These are phyloP conservation scores for Xylaria sp. DNA, from an alignment of 2,329 filamentous ascomycete species.

Conservation along the genomic window DNA sequence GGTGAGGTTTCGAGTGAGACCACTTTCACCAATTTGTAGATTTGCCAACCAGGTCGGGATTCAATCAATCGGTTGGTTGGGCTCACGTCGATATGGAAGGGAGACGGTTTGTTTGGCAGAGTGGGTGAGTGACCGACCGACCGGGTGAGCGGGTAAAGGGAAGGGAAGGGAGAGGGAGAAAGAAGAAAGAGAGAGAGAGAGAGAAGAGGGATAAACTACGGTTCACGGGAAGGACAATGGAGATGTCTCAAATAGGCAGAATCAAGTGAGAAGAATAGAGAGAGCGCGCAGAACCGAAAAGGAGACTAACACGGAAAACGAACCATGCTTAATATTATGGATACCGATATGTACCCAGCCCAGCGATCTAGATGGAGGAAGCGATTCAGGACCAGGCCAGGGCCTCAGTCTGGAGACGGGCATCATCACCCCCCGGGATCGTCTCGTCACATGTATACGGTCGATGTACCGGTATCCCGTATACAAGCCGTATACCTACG, in stretches of 20 bases:
- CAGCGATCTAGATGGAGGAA: background rate
- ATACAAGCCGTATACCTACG: no score
- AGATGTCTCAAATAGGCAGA: background rate
- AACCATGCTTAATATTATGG: slow-evolving; percentile 14
- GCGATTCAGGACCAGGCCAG: slow-evolving; percentile 9
- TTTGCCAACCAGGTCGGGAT: background rate
- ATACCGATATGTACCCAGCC: background rate
- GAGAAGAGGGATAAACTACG: background rate
- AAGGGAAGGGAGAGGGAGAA: background rate
- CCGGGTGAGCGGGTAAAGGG: background rate
- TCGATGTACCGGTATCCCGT: background rate
- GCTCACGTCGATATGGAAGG: background rate
- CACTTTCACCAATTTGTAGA: background rate
- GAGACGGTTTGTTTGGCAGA: background rate
- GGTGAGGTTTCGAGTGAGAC: background rate
- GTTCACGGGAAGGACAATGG: background rate
- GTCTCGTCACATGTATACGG: background rate
- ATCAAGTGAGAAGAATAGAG: background rate
- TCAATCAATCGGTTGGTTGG: background rate
- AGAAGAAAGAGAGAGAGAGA: background rate
- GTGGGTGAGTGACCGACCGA: background rate
- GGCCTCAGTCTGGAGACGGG: no score
- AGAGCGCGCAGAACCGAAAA: background rate
- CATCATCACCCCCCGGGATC: background rate
- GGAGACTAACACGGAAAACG: slow-evolving; percentile 11